Evolutionary conservation across 140 eudicot species (phyloP).

Genomic region (Oenanthe javanica): DNA sequence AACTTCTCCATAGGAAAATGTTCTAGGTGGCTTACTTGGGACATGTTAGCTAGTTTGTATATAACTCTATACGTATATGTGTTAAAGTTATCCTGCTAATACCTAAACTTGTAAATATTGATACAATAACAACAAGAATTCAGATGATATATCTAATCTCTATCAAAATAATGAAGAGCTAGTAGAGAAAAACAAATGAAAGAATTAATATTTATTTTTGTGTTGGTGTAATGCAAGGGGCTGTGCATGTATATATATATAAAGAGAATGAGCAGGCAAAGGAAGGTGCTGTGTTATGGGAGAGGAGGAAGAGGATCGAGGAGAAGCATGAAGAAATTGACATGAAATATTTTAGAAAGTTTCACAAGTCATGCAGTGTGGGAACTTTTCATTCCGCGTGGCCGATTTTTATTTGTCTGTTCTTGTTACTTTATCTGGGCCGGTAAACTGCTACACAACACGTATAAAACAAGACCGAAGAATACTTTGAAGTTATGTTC

Average conservation of each 20-base stretch:
- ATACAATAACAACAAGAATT: too few relatives aligned
- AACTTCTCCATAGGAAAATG: constrained; percentile 3
- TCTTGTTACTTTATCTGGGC: neutral
- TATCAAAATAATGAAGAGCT: neutral
- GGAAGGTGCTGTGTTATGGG: neutral
- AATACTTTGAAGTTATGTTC: neutral
- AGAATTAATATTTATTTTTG: neutral
- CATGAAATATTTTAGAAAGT: neutral
- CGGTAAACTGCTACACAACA: neutral
- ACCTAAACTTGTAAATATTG: too few relatives aligned
- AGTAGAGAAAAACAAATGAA: neutral
- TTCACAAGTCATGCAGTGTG: neutral
- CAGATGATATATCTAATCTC: too few relatives aligned
- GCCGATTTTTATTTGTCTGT: neutral
- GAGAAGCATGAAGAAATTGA: constrained; percentile 3
- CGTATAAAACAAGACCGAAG: neutral
- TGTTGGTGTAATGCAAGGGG: neutral
- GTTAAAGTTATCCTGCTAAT: neutral
- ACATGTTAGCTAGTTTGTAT: neutral
- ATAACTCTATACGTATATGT: neutral
- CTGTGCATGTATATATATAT: neutral
- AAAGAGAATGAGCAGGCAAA: neutral
- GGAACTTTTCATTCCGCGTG: neutral
- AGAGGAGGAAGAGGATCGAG: neutral
- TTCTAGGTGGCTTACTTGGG: neutral